Evolutionary conservation across 164 flowering plant genomes (phyloP).

Genomic region (Dillenia suffruticosa): DNA sequence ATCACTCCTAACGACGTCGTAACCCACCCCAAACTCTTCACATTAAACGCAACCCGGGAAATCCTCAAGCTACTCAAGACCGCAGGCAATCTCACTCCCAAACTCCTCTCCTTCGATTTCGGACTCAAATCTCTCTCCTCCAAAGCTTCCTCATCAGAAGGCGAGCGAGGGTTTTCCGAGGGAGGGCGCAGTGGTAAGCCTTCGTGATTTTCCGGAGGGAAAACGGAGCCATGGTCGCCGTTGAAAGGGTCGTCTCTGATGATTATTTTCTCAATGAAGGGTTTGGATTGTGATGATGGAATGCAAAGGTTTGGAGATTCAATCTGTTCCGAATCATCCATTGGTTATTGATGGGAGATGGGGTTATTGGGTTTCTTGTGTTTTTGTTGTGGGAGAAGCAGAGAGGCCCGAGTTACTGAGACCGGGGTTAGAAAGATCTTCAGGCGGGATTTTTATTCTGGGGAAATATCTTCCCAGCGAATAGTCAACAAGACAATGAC

Average conservation of each 20-base stretch:
- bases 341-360: too few species aligned
- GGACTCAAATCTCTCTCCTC: neutral
- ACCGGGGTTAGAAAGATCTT: too few species aligned
- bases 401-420: too few species aligned
- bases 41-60: slow-evolving; percentile 1
- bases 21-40: slow-evolving; percentile 6
- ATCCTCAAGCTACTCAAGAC: neutral
- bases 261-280: neutral
- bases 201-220: slow-evolving; percentile 15
- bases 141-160: neutral
- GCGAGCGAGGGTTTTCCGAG: neutral
- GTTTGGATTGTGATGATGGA: neutral
- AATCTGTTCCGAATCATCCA: slow-evolving; percentile 17
- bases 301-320: neutral
- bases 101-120: neutral
- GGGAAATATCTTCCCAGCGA: too few species aligned
- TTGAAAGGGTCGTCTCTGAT: neutral
- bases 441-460: too few species aligned
- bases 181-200: slow-evolving; percentile 1
- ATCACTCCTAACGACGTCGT: slow-evolving; percentile 7
- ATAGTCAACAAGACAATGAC: too few species aligned
- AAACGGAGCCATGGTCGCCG: slow-evolving; percentile 4
- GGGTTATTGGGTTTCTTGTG: too few species aligned
- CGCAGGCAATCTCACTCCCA: slow-evolving; percentile 5
- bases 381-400: too few species aligned